A percentile compares a stretch with the other conserved stretches of the same genome.
These are phyloP conservation scores for Cyphellophora attinorum DNA, from an alignment of 2,329 filamentous ascomycete species.

Conservation along the genomic window DNA sequence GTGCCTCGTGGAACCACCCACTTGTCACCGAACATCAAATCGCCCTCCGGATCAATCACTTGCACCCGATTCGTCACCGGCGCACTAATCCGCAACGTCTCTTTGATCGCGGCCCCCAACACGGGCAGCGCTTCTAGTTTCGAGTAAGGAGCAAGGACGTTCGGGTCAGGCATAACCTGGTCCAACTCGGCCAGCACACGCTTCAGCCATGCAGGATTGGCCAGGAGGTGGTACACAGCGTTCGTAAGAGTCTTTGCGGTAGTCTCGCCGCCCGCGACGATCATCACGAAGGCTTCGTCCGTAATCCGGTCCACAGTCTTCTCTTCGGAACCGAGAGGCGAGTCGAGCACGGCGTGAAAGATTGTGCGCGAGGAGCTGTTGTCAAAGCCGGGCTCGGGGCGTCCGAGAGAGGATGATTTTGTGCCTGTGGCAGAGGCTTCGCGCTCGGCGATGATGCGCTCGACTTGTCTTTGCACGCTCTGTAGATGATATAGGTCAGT, in stretches of 20 bases:
- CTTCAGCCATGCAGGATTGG: slow-evolving; percentile 3
- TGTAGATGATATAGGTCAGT: no score
- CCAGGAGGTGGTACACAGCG: slow-evolving; percentile 22
- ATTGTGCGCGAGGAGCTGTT: slow-evolving; percentile 18
- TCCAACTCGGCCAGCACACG: slow-evolving; percentile 7
- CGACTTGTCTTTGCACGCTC: slow-evolving; percentile 4
- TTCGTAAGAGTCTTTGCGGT: slow-evolving; percentile 20
- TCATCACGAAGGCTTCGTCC: slow-evolving; percentile 22
- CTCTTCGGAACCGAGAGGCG: slow-evolving; percentile 18
- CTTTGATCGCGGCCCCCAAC: no score
- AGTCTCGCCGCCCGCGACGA: slow-evolving; percentile 24
- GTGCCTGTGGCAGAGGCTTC: slow-evolving; percentile 5
- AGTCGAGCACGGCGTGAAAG: slow-evolving; percentile 15
- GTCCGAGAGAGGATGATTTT: slow-evolving; percentile 1
- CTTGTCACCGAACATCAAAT: no score
- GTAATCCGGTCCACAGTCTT: slow-evolving; percentile 20
- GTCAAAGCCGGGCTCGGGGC: slow-evolving; percentile 4
- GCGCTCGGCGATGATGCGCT: slow-evolving; percentile 6
- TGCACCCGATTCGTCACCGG: no score
- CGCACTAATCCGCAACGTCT: no score
- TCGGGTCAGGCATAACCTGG: slow-evolving; percentile 1
- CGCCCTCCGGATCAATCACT: no score
- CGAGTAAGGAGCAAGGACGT: no score
- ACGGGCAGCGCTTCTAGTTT: no score
- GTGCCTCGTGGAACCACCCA: no score